Base-by-base conservation (phyloP, 768 basidiomycete species). In the Tricholoma hemisulphureum region DNA sequence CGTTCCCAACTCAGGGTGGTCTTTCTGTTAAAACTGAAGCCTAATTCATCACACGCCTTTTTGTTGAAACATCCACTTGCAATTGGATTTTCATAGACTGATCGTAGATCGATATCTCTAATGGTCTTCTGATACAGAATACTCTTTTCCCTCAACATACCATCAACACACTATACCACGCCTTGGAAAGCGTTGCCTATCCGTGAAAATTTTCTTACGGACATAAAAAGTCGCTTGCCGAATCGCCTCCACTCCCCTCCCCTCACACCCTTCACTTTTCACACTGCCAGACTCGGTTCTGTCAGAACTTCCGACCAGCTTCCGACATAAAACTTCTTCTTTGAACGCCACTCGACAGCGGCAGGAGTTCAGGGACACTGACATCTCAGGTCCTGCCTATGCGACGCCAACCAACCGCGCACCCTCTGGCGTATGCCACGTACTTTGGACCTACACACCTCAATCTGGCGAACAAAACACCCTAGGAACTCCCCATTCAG, bases 31-130 rank as follows among this genome's bases (percentile, higher is more conserved):
- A 8, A 9, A 26, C 6, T 28, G 21, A 24, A 24, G 21, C 45
- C 46, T 48, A 48, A 48, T 48, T 16, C n/a, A n/a, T 48, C 46
- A 48, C 46, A 48, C 46, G 26, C 46, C 3, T 48, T 48, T 48
- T 48, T n/a, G n/a, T 24, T 48, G 5, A 28, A 29, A 48, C 46
- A 48, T 8, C 26, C 16, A 7, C 1, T 26, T 28, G 16, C 26
- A 28, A 28, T 28, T n/a, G 1, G 2, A n/a, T 28, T n/a, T n/a
- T 9, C 16, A 7, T 18, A n/a, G 4, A 14, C 6, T n/a, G 26
- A 48, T 48, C 46, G 16, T 16, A 48, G 46, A 48, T n/a, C n/a
- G n/a, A n/a, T n/a, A n/a, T n/a, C n/a, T 48, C 24, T n/a, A 24
- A 5, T 14, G 23, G 43, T 45, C 43, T 45, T 1, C 43, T 45